Evolutionary conservation across 345 rosid genomes (phyloP).

Genomic region (Citrus australasica): DNA sequence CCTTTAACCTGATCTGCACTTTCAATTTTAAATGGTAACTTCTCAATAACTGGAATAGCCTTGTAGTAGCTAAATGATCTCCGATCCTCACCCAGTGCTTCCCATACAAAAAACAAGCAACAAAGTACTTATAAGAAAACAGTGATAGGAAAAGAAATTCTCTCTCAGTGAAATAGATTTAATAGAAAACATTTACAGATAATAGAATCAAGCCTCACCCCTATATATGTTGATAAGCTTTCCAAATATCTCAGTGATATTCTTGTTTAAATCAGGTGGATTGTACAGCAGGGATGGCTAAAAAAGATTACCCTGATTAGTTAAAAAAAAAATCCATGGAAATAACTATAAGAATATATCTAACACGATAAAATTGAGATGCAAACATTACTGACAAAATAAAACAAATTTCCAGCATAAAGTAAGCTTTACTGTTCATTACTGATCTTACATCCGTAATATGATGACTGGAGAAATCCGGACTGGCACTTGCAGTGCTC

Average conservation of each 20-base stretch:
- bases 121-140: conserved; percentile 2
- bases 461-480: conserved; percentile 29
- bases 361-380: not conserved
- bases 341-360: not conserved
- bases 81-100: conserved; percentile 94
- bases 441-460: conserved; percentile 48
- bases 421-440: not conserved
- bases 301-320: conserved; percentile 10
- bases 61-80: conserved; percentile 94
- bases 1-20: conserved; percentile 76
- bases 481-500: conserved; percentile 30
- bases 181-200: not conserved
- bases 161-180: not conserved
- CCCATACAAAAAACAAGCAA: conserved; percentile 18
- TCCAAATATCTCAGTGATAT: conserved; percentile 80
- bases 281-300: conserved; percentile 49
- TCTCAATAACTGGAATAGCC: conserved; percentile 84
- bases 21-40: conserved; percentile 77
- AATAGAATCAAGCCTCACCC: conserved; percentile 37
- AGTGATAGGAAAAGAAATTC: not conserved
- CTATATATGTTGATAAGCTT: conserved; percentile 85
- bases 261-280: conserved; percentile 87
- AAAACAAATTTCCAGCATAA: not conserved
- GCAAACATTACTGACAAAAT: not conserved
- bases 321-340: not conserved